Conservation (phyloP, 2,329 filamentous ascomycete genomes). For the Sordariomycetes sp. region DNA sequence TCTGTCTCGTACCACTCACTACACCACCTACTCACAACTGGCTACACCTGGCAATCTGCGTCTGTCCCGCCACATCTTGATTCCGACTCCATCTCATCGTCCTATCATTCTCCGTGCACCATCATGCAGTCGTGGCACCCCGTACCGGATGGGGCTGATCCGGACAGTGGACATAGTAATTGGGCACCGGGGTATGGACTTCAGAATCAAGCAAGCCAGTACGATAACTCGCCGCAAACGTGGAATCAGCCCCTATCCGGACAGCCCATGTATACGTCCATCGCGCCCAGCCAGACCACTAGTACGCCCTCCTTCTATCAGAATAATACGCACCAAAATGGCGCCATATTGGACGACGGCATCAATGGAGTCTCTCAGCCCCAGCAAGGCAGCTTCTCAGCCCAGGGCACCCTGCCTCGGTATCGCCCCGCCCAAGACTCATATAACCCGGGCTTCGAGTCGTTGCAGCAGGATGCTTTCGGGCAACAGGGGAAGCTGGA, state of each 20-base stretch:
- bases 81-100: not conserved
- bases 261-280: conserved; percentile 16
- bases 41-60: not conserved
- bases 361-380: conserved; percentile 15
- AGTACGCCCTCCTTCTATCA: conserved; percentile 19
- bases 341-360: conserved; percentile 16
- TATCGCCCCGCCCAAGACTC: conserved; percentile 19
- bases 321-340: conserved; percentile 17
- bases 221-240: conserved; percentile 19
- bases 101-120: conserved; percentile 1
- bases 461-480: conserved; percentile 23
- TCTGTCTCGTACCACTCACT: not conserved
- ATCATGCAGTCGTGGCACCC: conserved; percentile 27
- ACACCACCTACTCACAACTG: not conserved
- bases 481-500: conserved; percentile 19
- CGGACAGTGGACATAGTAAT: conserved; percentile 16
- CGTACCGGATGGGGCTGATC: conserved; percentile 18
- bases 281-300: conserved; percentile 13
- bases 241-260: conserved; percentile 22
- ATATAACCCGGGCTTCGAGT: conserved; percentile 21
- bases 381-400: conserved; percentile 13
- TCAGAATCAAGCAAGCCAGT: conserved; percentile 19
- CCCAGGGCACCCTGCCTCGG: conserved; percentile 17
- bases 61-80: not conserved
- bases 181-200: conserved; percentile 23